Conservation (phyloP, 192 early-diverging fungal genomes). For the Entomortierella beljakovae region DNA sequence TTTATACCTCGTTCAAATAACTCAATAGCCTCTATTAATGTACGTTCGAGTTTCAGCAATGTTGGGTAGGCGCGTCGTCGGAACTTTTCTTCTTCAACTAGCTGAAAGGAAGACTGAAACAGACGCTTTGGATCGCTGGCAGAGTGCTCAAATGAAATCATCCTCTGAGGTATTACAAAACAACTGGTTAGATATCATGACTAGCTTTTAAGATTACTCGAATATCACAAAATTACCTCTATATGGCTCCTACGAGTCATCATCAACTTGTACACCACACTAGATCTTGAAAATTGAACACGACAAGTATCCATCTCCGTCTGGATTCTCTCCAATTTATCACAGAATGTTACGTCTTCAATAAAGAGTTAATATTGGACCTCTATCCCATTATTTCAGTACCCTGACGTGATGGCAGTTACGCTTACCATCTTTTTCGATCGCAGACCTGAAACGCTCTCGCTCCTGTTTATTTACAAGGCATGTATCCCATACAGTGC, state of each 20-base stretch:
- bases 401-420: not conserved
- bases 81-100: conserved; percentile 88
- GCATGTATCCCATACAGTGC: conserved; percentile 58
- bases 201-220: not conserved
- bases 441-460: conserved; percentile 46
- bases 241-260: conserved; percentile 59
- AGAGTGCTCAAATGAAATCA: conserved; percentile 81
- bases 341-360: conserved; percentile 18
- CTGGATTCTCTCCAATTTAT: conserved; percentile 51
- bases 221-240: conserved; percentile 40
- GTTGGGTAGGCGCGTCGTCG: conserved; percentile 82
- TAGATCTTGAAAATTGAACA: conserved; percentile 24
- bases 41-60: conserved; percentile 71
- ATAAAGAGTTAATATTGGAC: not conserved
- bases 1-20: conserved; percentile 65
- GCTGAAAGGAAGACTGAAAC: conserved; percentile 78
- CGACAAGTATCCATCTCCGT: conserved; percentile 25
- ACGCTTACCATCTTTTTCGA: conserved; percentile 51
- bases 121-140: conserved; percentile 82
- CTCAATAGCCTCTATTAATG: conserved; percentile 62
- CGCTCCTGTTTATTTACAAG: conserved; percentile 55
- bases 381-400: no score
- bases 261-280: conserved; percentile 55
- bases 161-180: conserved; percentile 54
- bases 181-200: not conserved